Base-by-base conservation (phyloP, 495 filamentous ascomycete species). In the Xylaria acuta region DNA sequence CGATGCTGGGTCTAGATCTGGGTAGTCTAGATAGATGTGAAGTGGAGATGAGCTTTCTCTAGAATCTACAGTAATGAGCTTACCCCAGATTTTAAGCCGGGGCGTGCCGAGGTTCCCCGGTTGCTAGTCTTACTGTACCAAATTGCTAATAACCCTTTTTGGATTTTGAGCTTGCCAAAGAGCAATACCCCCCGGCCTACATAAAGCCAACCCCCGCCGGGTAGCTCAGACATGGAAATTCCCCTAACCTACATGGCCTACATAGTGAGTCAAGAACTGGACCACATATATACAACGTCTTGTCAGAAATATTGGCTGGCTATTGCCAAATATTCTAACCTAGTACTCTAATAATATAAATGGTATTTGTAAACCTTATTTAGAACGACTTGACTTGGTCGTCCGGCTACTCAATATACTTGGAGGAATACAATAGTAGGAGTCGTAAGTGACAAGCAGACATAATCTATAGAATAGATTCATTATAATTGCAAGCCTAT, bases 81-180 rank as follows among this genome's bases (percentile, higher is more conserved):
- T 67, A 58, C 66, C 54, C 67, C 54, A 49, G 67, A 30, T 47
- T 45, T 70, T 49, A 25, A 62, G 32, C 56, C 56, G 41, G 4
- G 27, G 5, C n/a, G 25, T 62, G 41, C 67, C 67, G 67, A 70
- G 67, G 67, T 62, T 70, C 56, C 54, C 66, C 67, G 30, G 36
- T 43, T n/a, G 60, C 1, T 41, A 64, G 38, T 64, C 60, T 43
- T n/a, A 64, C n/a, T 38, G 25, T 60, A 60, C 27, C 16, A n/a
- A 36, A 30, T 58, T 34, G 54, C 11, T 58, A 18, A 20, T n/a
- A 20, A 36, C 16, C 16, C 34, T 60, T 16, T 12, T 59, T 36
- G 5, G n/a, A 25, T 27, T 27, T 53, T 27, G 20, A 30, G 16
- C 47, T 51, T 51, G 8, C 20, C 6, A 51, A 25, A 22, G 2